These are phyloP conservation scores for Alternaria tenuissima DNA, from an alignment of 2,329 filamentous ascomycete genomes.

Conservation along the genomic window DNA sequence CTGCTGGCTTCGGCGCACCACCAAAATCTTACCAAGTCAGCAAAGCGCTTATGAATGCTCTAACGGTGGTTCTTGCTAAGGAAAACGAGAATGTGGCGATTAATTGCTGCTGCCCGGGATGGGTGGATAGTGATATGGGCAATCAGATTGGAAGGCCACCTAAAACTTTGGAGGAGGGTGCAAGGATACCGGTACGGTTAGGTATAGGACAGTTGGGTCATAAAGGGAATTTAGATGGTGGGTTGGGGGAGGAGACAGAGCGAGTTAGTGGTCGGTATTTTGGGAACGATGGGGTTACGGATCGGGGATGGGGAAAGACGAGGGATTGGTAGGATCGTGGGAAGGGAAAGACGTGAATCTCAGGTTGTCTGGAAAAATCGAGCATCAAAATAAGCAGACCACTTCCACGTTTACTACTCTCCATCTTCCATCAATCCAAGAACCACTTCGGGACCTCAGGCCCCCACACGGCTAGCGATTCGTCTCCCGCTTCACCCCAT, in stretches of 20 bases:
- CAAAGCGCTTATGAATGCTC: slow-evolving; percentile 29
- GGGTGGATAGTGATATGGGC: slow-evolving; percentile 36
- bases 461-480: slow-evolving; percentile 55
- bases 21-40: slow-evolving; percentile 35
- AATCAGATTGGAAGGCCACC: slow-evolving; percentile 25
- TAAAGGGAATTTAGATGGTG: slow-evolving; percentile 16
- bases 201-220: slow-evolving; percentile 25
- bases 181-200: slow-evolving; percentile 21
- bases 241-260: slow-evolving; percentile 1
- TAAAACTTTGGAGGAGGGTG: slow-evolving; percentile 29
- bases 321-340: slow-evolving; percentile 18
- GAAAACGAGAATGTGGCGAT: slow-evolving; percentile 16
- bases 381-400: not conserved
- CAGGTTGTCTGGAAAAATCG: not conserved
- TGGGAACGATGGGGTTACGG: slow-evolving; percentile 22
- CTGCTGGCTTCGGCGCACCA: slow-evolving; percentile 16
- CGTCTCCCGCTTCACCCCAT: slow-evolving; percentile 52
- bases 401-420: not conserved
- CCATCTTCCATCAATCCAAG: slow-evolving; percentile 31
- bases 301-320: slow-evolving; percentile 20
- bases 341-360: not conserved
- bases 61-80: slow-evolving; percentile 25
- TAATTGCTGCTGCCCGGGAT: slow-evolving; percentile 33
- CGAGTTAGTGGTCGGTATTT: slow-evolving; percentile 25
- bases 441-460: slow-evolving; percentile 52